Evolutionary conservation across 2,329 filamentous ascomycete genomes (phyloP), one percentile per base, ranked within the genome.

Genomic region (Paecilomyces formosus): DNA sequence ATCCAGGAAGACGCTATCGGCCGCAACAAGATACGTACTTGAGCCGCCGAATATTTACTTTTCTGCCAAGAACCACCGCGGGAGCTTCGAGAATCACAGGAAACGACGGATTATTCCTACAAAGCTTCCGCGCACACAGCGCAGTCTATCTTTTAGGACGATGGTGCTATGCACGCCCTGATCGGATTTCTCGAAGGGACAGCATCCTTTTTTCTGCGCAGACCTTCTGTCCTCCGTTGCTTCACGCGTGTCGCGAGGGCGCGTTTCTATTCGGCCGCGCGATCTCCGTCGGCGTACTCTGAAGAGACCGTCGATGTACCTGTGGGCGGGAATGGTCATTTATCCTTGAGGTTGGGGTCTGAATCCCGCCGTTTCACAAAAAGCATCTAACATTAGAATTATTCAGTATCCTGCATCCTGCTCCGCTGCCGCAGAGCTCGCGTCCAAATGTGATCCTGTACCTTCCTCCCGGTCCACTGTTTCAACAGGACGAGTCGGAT

Each of bases 391-490:
- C 39, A n/a, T 45, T 21, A 18, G 9, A 45, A 11, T 3, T 9
- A 8, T 0, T 18, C 9, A 52, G 50, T n/a, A 28, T 52, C 11
- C 50, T 52, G 15, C 50, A 28, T 28, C 50, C 73, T 11, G 68
- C 70, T 31, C 67, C 68, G 3, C 24, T 76, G 18, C 39, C 39
- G n/a, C 24, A 55, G 11, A 13, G 55, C 50, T 51, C 35, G 18
- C 55, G 54, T 11, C 64, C 65, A 26, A 70, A 70, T 63, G 66
- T 76, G 9, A 69, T 75, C 35, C 62, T 76, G 33, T 70, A 72
- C 51, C 67, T 76, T 6, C 74, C 73, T n/a, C 64, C 70, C 15
- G 74, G 73, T 12, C 71, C 73, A 24, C 35, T 72, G 11, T 71
- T 72, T 28, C 58, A 57, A 45, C 54, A 22, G 18, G 3, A 18